Percentiles rank a stretch among this genome's conserved stretches.
phyloP scores from a whole-genome alignment of 1,284 basidiomycete species.

The Tausonia pullulans region DNA sequence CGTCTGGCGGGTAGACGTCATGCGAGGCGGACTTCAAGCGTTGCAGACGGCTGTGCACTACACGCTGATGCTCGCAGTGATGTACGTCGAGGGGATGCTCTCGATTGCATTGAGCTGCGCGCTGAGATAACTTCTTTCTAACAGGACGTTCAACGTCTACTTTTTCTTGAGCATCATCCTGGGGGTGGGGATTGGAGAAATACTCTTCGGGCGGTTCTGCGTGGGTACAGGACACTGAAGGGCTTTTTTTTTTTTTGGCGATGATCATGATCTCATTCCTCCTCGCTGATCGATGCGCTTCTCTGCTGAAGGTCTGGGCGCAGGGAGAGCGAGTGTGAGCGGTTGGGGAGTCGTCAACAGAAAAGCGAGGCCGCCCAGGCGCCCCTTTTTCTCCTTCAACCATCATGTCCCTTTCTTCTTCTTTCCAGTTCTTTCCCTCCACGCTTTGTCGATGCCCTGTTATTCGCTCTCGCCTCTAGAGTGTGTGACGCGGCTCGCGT shows the following conservation, averaged over 20 bases:
- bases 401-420: not conserved
- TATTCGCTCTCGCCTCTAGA: no score
- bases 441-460: not conserved
- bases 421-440: not conserved
- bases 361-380: no score
- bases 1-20: slow-evolving; percentile 24
- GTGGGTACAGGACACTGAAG: no score
- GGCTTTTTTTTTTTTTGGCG: no score
- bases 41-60: slow-evolving; percentile 27
- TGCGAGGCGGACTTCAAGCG: slow-evolving; percentile 25
- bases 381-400: no score
- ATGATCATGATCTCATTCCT: no score
- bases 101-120: no score
- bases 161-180: slow-evolving; percentile 30
- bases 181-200: slow-evolving; percentile 30
- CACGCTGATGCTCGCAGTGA: slow-evolving; percentile 23
- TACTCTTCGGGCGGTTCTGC: slow-evolving; percentile 26
- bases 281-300: no score
- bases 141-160: slow-evolving; percentile 34
- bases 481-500: no score
- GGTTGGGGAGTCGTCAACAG: no score
- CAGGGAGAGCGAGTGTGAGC: no score
- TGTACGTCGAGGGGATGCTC: not conserved
- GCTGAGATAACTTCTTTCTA: not conserved
- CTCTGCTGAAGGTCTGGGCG: no score